Evolutionary conservation across 805 yeast species (phyloP).

Genomic region (Lipomyces lipofer): DNA sequence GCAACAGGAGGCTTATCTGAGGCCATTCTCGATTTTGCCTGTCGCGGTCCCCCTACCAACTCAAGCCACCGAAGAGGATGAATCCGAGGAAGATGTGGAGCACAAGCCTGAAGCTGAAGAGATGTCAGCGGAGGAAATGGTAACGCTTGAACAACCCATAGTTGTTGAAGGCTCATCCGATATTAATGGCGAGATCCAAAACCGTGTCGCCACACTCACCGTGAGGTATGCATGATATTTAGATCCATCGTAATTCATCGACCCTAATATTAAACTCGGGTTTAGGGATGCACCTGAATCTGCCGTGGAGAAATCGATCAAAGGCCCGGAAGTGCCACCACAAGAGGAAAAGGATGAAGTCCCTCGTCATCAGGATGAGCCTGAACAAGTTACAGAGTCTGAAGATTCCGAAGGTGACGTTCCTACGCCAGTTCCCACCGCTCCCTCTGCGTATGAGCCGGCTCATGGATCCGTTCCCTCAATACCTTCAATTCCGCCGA

Average conservation of each 20-base stretch:
- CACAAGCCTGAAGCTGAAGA: constrained; percentile 19
- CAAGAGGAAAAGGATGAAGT: background rate
- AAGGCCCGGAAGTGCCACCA: no score
- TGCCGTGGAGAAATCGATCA: no score
- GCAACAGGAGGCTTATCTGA: constrained; percentile 36
- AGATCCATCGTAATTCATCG: background rate
- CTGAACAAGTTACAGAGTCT: background rate
- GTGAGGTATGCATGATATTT: background rate
- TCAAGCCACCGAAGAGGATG: constrained; percentile 20
- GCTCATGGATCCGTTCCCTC: no score
- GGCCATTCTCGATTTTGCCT: constrained; percentile 57
- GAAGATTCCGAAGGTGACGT: no score
- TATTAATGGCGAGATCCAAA: background rate
- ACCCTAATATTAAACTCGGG: no score
- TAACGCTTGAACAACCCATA: constrained; percentile 9
- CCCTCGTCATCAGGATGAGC: background rate
- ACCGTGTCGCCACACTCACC: background rate
- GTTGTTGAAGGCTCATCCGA: constrained; percentile 2
- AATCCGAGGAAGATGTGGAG: constrained; percentile 37
- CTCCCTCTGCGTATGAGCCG: no score
- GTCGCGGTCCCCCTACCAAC: constrained; percentile 45
- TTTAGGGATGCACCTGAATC: no score
- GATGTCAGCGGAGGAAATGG: constrained; percentile 17
- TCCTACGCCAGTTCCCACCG: constrained; percentile 17
- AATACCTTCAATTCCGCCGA: no score